Base-by-base conservation (phyloP, 768 basidiomycete genomes). In the Kwoniella botswanensis region DNA sequence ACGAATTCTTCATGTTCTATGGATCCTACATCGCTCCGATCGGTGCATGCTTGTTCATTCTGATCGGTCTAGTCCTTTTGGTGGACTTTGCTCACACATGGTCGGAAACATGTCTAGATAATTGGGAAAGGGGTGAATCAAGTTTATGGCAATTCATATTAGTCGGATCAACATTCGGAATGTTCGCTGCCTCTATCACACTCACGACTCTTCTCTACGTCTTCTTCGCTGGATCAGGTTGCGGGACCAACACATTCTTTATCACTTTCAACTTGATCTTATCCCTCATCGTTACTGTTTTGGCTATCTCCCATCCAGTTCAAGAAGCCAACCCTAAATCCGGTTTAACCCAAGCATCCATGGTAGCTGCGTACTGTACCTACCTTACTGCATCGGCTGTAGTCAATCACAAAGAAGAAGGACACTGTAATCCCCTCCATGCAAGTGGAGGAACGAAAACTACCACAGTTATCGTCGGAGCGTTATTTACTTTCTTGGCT, bases 61-160 rank as follows among this genome's bases (percentile, higher is more conserved):
- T 98, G 43, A 91, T 99, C 73, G 97, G 97, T 58, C 90, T 99
- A 35, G 93, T 99, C 68, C 90, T 99, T 55, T 90, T 99, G 68
- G 92, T 99, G 84, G 97, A 99, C 86, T 98, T 98, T 79, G 97
- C 97, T 2, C 97, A 99, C 82, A 92, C 93, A 5, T 98, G 95
- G 95, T 93, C 94, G 17, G 97, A 99, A 84, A 95, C 90, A 6
- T 98, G 96, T 82, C 88, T 98, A 63, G 91, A 96, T 74, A 93
- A 94, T 65, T 98, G 94, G 95, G 96, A 98, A 82, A 89, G 89
- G 69, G 89, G 89, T 2, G 88, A 89, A 56, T 95, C 94, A 11
- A 92, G 91, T 74, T 84, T 95, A 62, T 99, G 97, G 97, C 94
- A 97, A 82, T 98, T 92, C 89, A 89, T 96, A 68, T 90, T 98